Conservation (phyloP, 768 basidiomycete genomes). For the Trichaptum fuscoviolaceum region DNA sequence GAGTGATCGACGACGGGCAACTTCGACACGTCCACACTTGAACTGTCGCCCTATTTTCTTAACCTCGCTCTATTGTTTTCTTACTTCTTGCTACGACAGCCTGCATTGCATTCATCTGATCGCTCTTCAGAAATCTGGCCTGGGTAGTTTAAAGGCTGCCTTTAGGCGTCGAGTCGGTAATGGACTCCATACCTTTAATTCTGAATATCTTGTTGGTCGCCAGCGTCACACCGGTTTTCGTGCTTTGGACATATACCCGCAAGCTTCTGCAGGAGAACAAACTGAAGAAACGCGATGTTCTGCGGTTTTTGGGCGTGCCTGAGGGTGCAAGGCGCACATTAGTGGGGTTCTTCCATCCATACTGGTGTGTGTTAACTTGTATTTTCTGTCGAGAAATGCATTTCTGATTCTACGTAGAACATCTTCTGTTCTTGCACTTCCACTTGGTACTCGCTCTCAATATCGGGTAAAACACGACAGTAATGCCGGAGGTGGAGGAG, state of each 20-base stretch:
- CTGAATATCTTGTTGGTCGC: background rate
- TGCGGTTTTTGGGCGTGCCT: constrained; percentile 9
- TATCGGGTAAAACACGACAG: constrained; percentile 28
- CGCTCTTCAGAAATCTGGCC: too few relatives aligned
- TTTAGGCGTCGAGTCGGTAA: too few relatives aligned
- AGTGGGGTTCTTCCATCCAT: constrained; percentile 92
- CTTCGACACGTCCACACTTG: too few relatives aligned
- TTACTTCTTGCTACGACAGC: too few relatives aligned
- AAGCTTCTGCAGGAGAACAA: background rate
- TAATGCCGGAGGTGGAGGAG: constrained; percentile 96
- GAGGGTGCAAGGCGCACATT: constrained; percentile 28
- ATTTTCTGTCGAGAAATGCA: constrained; percentile 5
- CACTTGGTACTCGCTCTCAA: constrained; percentile 17
- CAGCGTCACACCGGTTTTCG: background rate
- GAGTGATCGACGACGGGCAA: too few relatives aligned
- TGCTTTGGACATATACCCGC: background rate
- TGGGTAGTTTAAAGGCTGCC: too few relatives aligned
- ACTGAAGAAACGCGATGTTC: background rate
- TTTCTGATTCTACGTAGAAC: constrained; percentile 29
- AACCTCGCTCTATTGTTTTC: too few relatives aligned
- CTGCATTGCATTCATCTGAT: too few relatives aligned
- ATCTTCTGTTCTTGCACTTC: constrained; percentile 5
- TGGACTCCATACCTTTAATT: background rate
- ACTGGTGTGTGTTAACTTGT: constrained; percentile 64
- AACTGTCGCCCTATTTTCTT: too few relatives aligned